These are phyloP conservation scores for Omphalea diandra DNA, from an alignment of 441 rosid species.

Conservation along the genomic window DNA sequence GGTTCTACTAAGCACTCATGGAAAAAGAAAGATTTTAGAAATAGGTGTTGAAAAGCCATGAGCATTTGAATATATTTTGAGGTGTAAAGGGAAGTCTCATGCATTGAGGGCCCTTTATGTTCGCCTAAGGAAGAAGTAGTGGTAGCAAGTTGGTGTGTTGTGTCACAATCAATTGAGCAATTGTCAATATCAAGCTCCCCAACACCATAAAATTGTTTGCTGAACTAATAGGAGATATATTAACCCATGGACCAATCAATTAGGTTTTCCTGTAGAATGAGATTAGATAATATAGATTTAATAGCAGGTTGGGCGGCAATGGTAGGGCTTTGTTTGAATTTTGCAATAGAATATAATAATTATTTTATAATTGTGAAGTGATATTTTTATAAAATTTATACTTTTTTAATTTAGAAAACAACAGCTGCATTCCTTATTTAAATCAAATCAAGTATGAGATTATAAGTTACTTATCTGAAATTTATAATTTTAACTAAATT, in stretches of 20 bases:
- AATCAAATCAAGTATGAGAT: too few relatives aligned
- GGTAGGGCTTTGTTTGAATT: too few relatives aligned
- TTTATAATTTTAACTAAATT: too few relatives aligned
- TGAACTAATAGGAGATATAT: conserved; percentile 2
- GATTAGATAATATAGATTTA: conserved; percentile 3
- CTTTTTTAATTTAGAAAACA: too few relatives aligned
- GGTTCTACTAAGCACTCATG: conserved; percentile 13
- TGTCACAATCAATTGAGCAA: conserved; percentile 36
- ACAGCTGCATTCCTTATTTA: too few relatives aligned
- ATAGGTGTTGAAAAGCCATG: conserved; percentile 25
- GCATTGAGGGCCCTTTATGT: conserved; percentile 17
- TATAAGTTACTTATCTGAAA: too few relatives aligned
- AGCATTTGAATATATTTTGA: conserved; percentile 20
- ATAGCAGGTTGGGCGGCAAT: too few relatives aligned
- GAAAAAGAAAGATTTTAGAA: conserved; percentile 17
- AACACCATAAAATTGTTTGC: conserved; percentile 18
- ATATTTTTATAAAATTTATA: too few relatives aligned
- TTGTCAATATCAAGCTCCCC: conserved; percentile 24
- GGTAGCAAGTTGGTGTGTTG: conserved; percentile 25
- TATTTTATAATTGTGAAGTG: too few relatives aligned
- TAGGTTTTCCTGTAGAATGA: conserved; percentile 1
- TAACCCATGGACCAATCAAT: conserved; percentile 22
- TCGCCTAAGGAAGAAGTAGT: too few relatives aligned
- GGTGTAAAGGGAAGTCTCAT: not conserved
- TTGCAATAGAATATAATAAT: too few relatives aligned